Conservation (phyloP, 2,329 filamentous ascomycete species). For the Falciphora oryzae region DNA sequence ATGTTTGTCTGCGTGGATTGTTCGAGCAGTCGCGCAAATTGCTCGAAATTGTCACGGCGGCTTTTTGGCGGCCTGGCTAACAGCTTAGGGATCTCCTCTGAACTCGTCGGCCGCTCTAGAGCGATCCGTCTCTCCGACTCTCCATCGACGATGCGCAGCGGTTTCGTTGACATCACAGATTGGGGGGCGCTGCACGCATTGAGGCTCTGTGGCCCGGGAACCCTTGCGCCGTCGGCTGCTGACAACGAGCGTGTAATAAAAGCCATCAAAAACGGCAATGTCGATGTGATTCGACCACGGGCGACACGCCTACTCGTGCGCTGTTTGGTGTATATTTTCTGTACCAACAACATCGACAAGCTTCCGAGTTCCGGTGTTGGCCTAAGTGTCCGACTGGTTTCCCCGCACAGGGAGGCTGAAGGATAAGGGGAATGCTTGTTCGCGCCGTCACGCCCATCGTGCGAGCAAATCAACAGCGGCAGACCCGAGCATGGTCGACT, state of each 20-base stretch:
- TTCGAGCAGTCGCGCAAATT: not conserved
- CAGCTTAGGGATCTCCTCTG: too few species aligned
- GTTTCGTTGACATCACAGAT: not conserved
- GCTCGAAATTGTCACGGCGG: not conserved
- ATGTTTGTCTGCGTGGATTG: not conserved
- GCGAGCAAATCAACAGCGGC: not conserved
- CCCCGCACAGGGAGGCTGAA: not conserved
- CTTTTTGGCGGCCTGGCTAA: too few species aligned
- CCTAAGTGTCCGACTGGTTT: not conserved
- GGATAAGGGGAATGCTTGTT: not conserved
- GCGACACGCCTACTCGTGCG: not conserved
- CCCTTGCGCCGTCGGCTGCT: not conserved
- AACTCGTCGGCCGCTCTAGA: not conserved
- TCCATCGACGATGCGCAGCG: not conserved
- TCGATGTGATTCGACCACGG: not conserved
- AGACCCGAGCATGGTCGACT: not conserved
- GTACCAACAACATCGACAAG: not conserved
- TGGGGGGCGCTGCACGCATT: not conserved
- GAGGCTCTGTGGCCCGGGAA: too few species aligned
- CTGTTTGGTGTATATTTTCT: not conserved
- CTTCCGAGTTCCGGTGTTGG: too few species aligned
- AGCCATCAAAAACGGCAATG: not conserved
- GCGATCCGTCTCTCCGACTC: not conserved
- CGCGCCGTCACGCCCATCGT: not conserved
- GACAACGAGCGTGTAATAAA: not conserved